Evolutionary conservation across 257 asterid species (phyloP).

Genomic region (Fraxinus anomala): DNA sequence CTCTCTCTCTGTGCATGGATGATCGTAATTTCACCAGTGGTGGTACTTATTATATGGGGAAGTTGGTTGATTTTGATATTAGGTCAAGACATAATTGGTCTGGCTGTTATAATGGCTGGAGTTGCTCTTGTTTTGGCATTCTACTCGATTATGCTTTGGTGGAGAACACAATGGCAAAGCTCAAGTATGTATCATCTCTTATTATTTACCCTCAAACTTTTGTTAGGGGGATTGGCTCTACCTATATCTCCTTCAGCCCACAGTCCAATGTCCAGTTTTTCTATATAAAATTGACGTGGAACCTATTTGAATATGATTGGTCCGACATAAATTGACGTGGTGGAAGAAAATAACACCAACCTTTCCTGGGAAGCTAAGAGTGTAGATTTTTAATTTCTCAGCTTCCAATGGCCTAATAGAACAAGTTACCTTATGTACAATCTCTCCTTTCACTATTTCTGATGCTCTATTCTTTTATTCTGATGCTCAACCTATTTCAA

Average conservation of each 20-base stretch:
- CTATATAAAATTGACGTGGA: background rate
- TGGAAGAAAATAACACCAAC: background rate
- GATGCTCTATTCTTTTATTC: background rate
- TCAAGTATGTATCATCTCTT: constrained; percentile 69
- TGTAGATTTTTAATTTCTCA: background rate
- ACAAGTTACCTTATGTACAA: background rate
- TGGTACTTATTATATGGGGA: constrained; percentile 87
- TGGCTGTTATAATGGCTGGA: constrained; percentile 99
- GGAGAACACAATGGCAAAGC: constrained; percentile 99
- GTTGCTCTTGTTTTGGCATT: constrained; percentile 89
- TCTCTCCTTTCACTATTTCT: background rate
- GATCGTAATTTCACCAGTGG: constrained; percentile 81
- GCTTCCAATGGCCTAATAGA: background rate
- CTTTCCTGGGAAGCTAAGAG: background rate
- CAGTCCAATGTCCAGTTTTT: background rate
- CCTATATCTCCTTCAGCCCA: background rate
- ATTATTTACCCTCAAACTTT: constrained; percentile 18
- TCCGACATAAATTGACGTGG: background rate
- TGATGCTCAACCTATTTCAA: background rate
- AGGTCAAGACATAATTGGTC: constrained; percentile 92
- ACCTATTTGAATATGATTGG: background rate
- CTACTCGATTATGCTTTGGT: constrained; percentile 98
- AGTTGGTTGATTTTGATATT: constrained; percentile 87
- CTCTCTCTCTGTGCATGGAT: constrained; percentile 80
- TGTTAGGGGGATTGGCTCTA: background rate